Evolutionary conservation across 2,329 filamentous ascomycete genomes (phyloP).

Genomic region (Scedosporium minutisporum): DNA sequence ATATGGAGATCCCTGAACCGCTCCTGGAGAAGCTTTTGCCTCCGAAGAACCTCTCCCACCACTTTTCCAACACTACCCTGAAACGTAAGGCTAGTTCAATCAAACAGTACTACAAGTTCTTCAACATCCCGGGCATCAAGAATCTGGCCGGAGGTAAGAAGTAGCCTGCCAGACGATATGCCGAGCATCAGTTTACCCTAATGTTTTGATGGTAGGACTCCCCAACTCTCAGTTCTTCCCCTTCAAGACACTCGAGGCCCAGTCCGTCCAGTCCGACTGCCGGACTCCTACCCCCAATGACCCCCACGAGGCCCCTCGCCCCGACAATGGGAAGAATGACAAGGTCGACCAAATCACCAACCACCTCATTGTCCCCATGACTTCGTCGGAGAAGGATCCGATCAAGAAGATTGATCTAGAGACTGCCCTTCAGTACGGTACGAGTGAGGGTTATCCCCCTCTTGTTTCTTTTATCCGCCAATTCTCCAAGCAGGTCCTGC

Average conservation of each 20-base stretch:
- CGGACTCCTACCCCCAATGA: constrained; percentile 62
- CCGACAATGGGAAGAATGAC: constrained; percentile 11
- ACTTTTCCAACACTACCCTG: constrained; percentile 62
- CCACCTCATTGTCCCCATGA: constrained; percentile 65
- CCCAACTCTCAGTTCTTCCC: constrained; percentile 78
- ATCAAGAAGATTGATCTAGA: constrained; percentile 67
- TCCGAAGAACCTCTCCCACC: constrained; percentile 70
- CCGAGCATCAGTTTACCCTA: neutral
- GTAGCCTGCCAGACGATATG: neutral
- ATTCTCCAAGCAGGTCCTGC: constrained; percentile 66
- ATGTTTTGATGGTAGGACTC: constrained; percentile 44
- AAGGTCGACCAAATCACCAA: constrained; percentile 23
- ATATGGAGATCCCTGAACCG: neutral
- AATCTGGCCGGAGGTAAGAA: constrained; percentile 52
- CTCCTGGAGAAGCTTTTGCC: constrained; percentile 2
- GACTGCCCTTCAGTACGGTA: constrained; percentile 79
- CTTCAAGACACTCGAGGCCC: constrained; percentile 81
- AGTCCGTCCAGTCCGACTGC: constrained; percentile 63
- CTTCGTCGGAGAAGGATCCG: constrained; percentile 45
- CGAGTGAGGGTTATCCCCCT: constrained; percentile 71
- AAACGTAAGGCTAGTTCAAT: constrained; percentile 55
- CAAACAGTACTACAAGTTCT: constrained; percentile 83
- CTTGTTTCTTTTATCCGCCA: constrained; percentile 69
- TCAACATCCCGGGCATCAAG: constrained; percentile 51
- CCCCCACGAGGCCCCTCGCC: constrained; percentile 26